phyloP scores from a whole-genome alignment of 2,329 filamentous ascomycete genomes.

The Sporothrix brasiliensis region DNA sequence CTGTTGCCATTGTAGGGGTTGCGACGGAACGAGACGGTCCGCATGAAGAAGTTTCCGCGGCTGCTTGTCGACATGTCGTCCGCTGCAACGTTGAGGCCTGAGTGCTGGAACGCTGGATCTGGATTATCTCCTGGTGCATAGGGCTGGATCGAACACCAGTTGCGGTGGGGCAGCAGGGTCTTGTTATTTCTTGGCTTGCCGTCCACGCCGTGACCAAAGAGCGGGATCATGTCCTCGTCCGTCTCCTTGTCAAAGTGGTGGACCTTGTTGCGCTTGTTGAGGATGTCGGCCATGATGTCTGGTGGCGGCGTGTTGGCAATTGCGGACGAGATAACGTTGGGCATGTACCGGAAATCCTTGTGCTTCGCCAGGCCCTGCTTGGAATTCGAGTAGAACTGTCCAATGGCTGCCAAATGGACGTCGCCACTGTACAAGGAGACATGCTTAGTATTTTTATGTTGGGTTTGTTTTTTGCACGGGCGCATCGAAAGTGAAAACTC shows the following conservation, averaged over 20 bases:
- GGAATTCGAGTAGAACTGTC: slow-evolving; percentile 92
- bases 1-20: slow-evolving; percentile 36
- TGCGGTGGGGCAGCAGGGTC: slow-evolving; percentile 81
- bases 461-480: not conserved
- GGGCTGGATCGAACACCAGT: slow-evolving; percentile 91
- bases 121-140: slow-evolving; percentile 81
- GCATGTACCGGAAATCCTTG: slow-evolving; percentile 93
- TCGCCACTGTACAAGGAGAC: slow-evolving; percentile 65
- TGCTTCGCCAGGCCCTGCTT: slow-evolving; percentile 80
- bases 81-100: slow-evolving; percentile 51
- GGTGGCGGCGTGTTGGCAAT: slow-evolving; percentile 92
- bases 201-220: slow-evolving; percentile 88
- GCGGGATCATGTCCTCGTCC: slow-evolving; percentile 92
- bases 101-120: slow-evolving; percentile 63
- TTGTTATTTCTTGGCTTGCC: slow-evolving; percentile 90
- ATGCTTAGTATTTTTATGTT: not conserved
- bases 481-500: not conserved
- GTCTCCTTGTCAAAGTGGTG: slow-evolving; percentile 75
- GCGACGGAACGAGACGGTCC: slow-evolving; percentile 47
- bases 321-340: slow-evolving; percentile 89
- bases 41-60: slow-evolving; percentile 49
- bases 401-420: slow-evolving; percentile 88
- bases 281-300: slow-evolving; percentile 82
- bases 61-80: slow-evolving; percentile 45
- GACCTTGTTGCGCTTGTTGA: slow-evolving; percentile 89